Conservation (phyloP, 345 rosid species). For the Populus alba region DNA sequence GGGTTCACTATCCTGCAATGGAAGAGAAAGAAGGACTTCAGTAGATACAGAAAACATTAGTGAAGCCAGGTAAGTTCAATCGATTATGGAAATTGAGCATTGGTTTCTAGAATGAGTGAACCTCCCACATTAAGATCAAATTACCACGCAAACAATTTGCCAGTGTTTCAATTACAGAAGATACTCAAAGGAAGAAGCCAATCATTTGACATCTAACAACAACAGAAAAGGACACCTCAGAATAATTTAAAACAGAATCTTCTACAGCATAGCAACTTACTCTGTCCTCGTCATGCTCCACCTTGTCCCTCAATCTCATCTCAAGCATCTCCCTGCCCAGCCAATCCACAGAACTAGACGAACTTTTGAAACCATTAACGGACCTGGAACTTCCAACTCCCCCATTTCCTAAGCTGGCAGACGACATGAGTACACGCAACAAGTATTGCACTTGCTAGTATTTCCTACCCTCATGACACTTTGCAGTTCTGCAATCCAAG, state of each 20-base stretch:
- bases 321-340: constrained; percentile 91
- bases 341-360: constrained; percentile 97
- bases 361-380: constrained; percentile 70
- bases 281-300: constrained; percentile 76
- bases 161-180: neutral
- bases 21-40: neutral
- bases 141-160: neutral
- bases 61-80: neutral
- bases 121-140: constrained; percentile 6
- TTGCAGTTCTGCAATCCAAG: constrained; percentile 34
- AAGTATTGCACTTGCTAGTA: constrained; percentile 36
- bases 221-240: neutral
- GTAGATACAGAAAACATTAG: neutral
- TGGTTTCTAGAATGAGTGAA: constrained; percentile 3
- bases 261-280: constrained; percentile 41
- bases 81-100: neutral
- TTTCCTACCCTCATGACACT: constrained; percentile 31
- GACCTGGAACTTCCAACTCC: constrained; percentile 97
- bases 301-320: constrained; percentile 83
- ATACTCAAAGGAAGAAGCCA: constrained; percentile 1
- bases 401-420: constrained; percentile 84
- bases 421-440: constrained; percentile 53
- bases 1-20: constrained; percentile 86
- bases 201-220: neutral
- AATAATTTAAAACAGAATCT: constrained; percentile 5